These are phyloP conservation scores for Erodium moschatum DNA, from an alignment of 441 rosid genomes.

Conservation along the genomic window DNA sequence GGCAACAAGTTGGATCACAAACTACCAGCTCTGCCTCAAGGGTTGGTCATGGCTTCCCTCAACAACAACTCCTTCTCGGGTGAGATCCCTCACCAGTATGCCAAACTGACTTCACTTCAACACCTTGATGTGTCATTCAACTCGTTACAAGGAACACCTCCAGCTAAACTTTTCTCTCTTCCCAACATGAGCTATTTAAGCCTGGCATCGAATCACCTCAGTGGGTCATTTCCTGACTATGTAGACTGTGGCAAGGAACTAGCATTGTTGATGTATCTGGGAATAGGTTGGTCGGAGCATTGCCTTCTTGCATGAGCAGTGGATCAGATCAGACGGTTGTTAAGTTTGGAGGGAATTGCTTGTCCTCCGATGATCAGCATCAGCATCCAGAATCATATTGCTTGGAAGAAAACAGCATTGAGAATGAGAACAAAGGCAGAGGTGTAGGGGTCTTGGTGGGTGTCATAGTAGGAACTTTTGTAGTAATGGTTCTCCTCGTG, in stretches of 20 bases:
- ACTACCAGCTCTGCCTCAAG: constrained; percentile 37
- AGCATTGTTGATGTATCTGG: constrained; percentile 51
- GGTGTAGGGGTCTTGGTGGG: constrained; percentile 36
- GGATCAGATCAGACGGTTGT: constrained; percentile 25
- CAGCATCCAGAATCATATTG: constrained; percentile 56
- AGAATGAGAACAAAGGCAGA: constrained; percentile 28
- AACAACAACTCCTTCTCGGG: constrained; percentile 42
- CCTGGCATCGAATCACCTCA: constrained; percentile 45
- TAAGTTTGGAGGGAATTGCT: constrained; percentile 50
- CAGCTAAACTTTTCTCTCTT: constrained; percentile 40
- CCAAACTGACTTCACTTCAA: constrained; percentile 33
- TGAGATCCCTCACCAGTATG: constrained; percentile 31
- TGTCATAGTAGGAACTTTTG: constrained; percentile 32
- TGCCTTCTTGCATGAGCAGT: constrained; percentile 48
- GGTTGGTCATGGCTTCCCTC: constrained; percentile 32
- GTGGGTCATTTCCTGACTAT: constrained; percentile 41
- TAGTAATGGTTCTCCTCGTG: constrained; percentile 31
- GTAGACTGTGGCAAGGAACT: constrained; percentile 48
- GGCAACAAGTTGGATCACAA: too few species aligned
- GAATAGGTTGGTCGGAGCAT: constrained; percentile 47
- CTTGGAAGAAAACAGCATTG: constrained; percentile 21
- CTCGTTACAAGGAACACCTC: constrained; percentile 29
- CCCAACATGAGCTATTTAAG: constrained; percentile 47
- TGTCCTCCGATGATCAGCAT: constrained; percentile 31
- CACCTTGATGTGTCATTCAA: constrained; percentile 43